These are phyloP conservation scores for Polyporus arcularius DNA, from an alignment of 768 basidiomycete species.

Conservation along the genomic window DNA sequence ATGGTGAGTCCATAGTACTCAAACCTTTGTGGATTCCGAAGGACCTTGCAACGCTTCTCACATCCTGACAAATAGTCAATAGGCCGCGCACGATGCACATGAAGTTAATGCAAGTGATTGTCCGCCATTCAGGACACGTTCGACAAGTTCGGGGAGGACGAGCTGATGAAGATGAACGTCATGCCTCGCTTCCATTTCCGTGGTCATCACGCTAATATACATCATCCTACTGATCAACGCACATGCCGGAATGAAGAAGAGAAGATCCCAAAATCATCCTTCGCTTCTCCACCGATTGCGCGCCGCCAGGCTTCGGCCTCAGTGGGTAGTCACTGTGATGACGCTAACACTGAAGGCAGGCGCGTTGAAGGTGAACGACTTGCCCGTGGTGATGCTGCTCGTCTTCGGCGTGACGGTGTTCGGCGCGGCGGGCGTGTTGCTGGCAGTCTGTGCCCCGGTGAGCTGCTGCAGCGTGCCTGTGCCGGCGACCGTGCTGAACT, in stretches of 20 bases:
- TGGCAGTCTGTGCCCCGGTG: constrained; percentile 48
- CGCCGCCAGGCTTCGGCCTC: background rate
- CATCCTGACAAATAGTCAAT: too few relatives aligned
- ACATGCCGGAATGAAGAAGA: too few relatives aligned
- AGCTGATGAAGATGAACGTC: constrained; percentile 21
- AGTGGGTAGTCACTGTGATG: constrained; percentile 28
- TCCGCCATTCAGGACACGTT: constrained; percentile 68
- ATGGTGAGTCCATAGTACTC: too few relatives aligned
- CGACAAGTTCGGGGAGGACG: constrained; percentile 53
- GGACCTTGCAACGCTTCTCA: too few relatives aligned
- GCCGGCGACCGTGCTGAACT: constrained; percentile 48
- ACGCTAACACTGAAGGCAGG: constrained; percentile 48
- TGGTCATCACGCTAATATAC: too few relatives aligned
- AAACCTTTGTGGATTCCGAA: too few relatives aligned
- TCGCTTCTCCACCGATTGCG: background rate
- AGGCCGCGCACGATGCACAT: too few relatives aligned
- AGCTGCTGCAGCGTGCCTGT: constrained; percentile 51
- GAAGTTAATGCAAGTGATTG: constrained; percentile 23
- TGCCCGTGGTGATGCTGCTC: constrained; percentile 46
- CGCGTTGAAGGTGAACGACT: constrained; percentile 55
- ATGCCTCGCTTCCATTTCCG: background rate
- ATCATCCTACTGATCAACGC: too few relatives aligned
- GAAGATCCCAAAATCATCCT: background rate
- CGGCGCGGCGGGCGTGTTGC: constrained; percentile 57
- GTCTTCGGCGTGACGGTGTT: constrained; percentile 48